Evolutionary conservation across 139 green algal species (phyloP).

Genomic region (Closterium sp.): DNA sequence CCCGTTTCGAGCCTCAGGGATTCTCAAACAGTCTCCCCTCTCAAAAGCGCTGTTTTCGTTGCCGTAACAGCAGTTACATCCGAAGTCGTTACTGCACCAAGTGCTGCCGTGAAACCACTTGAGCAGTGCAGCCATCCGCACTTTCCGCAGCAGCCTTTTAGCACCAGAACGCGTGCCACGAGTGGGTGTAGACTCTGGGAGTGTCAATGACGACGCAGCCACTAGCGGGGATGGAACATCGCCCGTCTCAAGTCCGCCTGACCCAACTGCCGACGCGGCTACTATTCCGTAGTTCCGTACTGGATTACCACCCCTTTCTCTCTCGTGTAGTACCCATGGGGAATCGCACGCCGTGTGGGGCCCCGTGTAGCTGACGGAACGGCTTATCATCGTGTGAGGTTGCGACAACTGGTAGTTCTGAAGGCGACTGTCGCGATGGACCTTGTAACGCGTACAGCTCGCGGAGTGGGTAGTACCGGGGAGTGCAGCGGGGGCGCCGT

Average conservation of each 20-base stretch:
- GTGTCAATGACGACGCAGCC: background rate
- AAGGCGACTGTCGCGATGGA: background rate
- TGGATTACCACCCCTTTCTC: no score
- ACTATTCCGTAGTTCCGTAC: no score
- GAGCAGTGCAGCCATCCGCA: background rate
- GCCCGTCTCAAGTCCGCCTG: no score
- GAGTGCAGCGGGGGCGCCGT: no score
- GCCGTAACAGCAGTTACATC: background rate
- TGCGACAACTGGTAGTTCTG: background rate
- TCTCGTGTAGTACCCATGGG: background rate
- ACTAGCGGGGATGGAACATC: background rate
- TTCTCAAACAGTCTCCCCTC: background rate
- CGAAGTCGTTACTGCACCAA: background rate
- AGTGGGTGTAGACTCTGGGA: background rate
- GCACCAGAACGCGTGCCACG: background rate
- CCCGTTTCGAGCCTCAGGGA: background rate
- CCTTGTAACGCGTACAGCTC: background rate
- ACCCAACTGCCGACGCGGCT: no score
- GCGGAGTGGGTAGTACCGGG: background rate
- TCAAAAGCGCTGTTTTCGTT: background rate
- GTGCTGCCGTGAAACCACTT: background rate
- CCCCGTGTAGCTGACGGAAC: background rate
- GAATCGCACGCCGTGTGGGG: background rate
- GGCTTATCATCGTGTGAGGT: background rate
- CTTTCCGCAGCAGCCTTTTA: background rate